Conservation (phyloP, 2,329 filamentous ascomycete species). For the Cladophialophora immunda region DNA sequence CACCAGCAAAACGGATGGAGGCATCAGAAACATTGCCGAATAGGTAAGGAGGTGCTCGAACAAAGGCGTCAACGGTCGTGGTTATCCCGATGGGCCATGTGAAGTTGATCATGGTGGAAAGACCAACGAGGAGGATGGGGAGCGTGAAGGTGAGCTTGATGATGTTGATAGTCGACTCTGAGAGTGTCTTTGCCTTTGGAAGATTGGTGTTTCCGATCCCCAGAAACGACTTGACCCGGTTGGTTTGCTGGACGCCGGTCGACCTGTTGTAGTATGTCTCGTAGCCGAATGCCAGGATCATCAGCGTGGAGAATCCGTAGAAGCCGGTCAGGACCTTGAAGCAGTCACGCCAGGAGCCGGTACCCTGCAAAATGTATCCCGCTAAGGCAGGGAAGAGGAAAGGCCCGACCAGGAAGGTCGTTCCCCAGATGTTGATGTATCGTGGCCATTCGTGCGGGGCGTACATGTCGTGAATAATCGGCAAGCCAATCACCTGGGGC, state of each 20-base stretch:
- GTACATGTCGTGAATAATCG: slow-evolving; percentile 53
- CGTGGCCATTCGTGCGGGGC: slow-evolving; percentile 46
- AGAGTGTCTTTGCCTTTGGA: slow-evolving; percentile 42
- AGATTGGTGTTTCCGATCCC: slow-evolving; percentile 46
- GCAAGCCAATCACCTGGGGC: slow-evolving; percentile 51
- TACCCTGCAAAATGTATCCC: slow-evolving; percentile 48
- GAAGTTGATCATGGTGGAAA: slow-evolving; percentile 49
- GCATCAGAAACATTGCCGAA: slow-evolving; percentile 48
- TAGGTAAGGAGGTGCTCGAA: slow-evolving; percentile 47
- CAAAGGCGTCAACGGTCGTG: slow-evolving; percentile 47
- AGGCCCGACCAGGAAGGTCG: slow-evolving; percentile 49
- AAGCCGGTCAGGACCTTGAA: slow-evolving; percentile 49
- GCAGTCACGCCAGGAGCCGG: slow-evolving; percentile 44
- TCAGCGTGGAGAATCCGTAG: slow-evolving; percentile 47
- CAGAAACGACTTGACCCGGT: slow-evolving; percentile 43
- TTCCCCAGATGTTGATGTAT: slow-evolving; percentile 53
- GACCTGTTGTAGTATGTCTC: slow-evolving; percentile 46
- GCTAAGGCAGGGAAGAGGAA: slow-evolving; percentile 50
- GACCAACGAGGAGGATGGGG: slow-evolving; percentile 27
- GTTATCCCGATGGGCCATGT: slow-evolving; percentile 53
- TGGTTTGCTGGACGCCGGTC: slow-evolving; percentile 26
- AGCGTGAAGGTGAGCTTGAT: slow-evolving; percentile 43
- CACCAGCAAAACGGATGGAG: slow-evolving; percentile 49
- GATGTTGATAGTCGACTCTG: slow-evolving; percentile 42
- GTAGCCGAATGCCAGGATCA: slow-evolving; percentile 47